Conservation (phyloP, 345 rosid genomes). For the Arabidopsis arenosa region DNA sequence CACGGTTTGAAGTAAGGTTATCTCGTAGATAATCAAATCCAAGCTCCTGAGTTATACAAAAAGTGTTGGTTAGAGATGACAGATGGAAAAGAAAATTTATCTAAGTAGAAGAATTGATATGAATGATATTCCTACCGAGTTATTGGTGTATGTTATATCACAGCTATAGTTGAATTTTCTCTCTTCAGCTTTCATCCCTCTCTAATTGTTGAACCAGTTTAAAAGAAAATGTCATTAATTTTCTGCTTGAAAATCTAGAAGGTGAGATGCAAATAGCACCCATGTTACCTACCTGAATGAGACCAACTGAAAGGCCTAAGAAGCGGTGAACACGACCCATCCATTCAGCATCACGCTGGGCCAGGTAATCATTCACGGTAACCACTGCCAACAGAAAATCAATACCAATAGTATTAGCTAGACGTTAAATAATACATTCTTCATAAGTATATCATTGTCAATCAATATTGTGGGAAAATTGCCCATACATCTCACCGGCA, state of each 20-base stretch:
- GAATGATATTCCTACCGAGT: constrained; percentile 65
- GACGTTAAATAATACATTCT: not conserved
- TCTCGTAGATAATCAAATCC: constrained; percentile 99
- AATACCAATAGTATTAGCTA: constrained; percentile 29
- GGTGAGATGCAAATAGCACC: constrained; percentile 2
- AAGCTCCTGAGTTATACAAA: constrained; percentile 71
- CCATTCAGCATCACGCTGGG: constrained; percentile 99
- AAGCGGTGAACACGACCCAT: constrained; percentile 97
- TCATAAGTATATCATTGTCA: not conserved
- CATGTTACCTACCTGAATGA: constrained; percentile 68
- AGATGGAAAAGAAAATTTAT: not conserved
- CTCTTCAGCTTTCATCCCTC: constrained; percentile 81
- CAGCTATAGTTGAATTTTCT: constrained; percentile 81
- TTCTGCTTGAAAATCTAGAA: constrained; percentile 15
- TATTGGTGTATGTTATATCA: constrained; percentile 94
- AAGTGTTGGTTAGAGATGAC: constrained; percentile 31
- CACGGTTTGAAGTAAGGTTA: constrained; percentile 79
- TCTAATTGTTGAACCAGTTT: constrained; percentile 53
- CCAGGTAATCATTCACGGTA: constrained; percentile 95
- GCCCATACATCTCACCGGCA: constrained; percentile 6
- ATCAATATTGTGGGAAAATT: not conserved
- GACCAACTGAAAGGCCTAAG: constrained; percentile 96
- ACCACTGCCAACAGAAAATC: constrained; percentile 67
- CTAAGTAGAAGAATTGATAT: constrained; percentile 20
- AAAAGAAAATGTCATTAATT: constrained; percentile 20